Conservation (phyloP, 768 basidiomycete species). For the Lactarius pseudohatsudake region DNA sequence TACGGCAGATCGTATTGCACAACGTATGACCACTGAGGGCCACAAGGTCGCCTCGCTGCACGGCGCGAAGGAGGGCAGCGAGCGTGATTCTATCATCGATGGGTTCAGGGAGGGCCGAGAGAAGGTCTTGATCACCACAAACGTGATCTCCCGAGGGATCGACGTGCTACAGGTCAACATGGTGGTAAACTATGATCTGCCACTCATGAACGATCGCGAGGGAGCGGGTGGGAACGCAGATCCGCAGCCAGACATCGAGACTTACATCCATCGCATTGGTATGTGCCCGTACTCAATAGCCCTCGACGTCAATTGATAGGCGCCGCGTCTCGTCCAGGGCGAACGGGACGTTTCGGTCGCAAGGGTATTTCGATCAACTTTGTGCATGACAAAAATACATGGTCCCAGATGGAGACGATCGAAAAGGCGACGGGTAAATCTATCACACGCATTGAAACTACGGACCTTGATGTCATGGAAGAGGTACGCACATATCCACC, state of each 20-base stretch:
- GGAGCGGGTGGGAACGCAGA: slow-evolving; percentile 47
- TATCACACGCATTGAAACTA: slow-evolving; percentile 85
- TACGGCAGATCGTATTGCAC: slow-evolving; percentile 89
- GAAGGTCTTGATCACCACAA: slow-evolving; percentile 98
- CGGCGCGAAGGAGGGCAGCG: slow-evolving; percentile 85
- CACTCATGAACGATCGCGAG: slow-evolving; percentile 72
- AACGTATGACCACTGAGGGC: slow-evolving; percentile 88
- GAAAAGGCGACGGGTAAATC: slow-evolving; percentile 73
- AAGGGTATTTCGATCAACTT: slow-evolving; percentile 98
- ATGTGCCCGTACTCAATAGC: slow-evolving; percentile 33
- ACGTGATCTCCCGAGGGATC: slow-evolving; percentile 97
- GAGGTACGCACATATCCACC: slow-evolving; percentile 49
- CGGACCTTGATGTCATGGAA: slow-evolving; percentile 93
- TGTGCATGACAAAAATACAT: slow-evolving; percentile 87
- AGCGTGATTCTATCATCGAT: slow-evolving; percentile 92
- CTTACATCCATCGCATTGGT: slow-evolving; percentile 98
- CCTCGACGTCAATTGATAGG: slow-evolving; percentile 4
- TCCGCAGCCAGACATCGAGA: slow-evolving; percentile 84
- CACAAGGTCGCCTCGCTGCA: slow-evolving; percentile 97
- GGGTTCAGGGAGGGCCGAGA: slow-evolving; percentile 94
- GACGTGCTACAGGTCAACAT: slow-evolving; percentile 99
- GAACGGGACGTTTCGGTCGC: slow-evolving; percentile 96
- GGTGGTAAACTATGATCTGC: slow-evolving; percentile 99
- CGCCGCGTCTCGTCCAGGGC: slow-evolving; percentile 52
- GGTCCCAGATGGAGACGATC: slow-evolving; percentile 87